Conservation (phyloP, 2,329 filamentous ascomycete genomes). For the Phaeosphaeria sp. region DNA sequence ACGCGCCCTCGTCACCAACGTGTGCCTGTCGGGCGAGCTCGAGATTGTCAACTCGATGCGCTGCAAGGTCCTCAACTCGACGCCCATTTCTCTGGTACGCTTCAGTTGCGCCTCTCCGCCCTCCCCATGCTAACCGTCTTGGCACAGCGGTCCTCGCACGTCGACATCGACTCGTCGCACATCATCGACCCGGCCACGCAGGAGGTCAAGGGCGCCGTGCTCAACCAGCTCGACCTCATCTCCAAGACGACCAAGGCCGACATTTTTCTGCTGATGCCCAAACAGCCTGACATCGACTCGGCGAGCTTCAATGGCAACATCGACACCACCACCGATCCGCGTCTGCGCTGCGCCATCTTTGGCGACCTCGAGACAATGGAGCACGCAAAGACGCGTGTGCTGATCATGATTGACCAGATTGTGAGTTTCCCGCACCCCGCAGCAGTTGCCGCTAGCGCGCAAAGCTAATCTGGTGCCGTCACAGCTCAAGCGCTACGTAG, state of each 20-base stretch:
- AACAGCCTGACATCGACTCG: constrained; percentile 78
- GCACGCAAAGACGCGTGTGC: constrained; percentile 92
- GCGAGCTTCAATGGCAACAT: constrained; percentile 76
- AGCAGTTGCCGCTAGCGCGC: constrained; percentile 26
- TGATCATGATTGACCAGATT: constrained; percentile 97
- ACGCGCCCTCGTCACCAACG: constrained; percentile 72
- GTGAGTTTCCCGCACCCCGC: constrained; percentile 59
- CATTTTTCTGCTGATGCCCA: constrained; percentile 93
- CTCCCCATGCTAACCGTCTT: constrained; percentile 27
- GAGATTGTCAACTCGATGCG: constrained; percentile 90
- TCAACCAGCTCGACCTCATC: constrained; percentile 85
- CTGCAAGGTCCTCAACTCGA: constrained; percentile 88
- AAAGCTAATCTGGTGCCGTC: constrained; percentile 42
- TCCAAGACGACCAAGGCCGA: constrained; percentile 91
- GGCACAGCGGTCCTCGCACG: constrained; percentile 82
- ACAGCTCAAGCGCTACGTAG: constrained; percentile 75
- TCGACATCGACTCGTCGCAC: constrained; percentile 90
- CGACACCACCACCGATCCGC: constrained; percentile 82
- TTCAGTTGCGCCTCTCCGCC: constrained; percentile 17
- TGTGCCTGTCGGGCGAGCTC: constrained; percentile 86
- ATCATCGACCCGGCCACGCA: constrained; percentile 77
- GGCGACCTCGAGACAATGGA: constrained; percentile 94
- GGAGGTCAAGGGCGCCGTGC: constrained; percentile 75
- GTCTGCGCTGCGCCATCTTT: constrained; percentile 91
- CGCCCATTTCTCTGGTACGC: constrained; percentile 87